Percentiles rank a stretch among this genome's conserved stretches.
phyloP scores from a whole-genome alignment of 2,329 filamentous ascomycete genomes.

The Claviceps sp. region DNA sequence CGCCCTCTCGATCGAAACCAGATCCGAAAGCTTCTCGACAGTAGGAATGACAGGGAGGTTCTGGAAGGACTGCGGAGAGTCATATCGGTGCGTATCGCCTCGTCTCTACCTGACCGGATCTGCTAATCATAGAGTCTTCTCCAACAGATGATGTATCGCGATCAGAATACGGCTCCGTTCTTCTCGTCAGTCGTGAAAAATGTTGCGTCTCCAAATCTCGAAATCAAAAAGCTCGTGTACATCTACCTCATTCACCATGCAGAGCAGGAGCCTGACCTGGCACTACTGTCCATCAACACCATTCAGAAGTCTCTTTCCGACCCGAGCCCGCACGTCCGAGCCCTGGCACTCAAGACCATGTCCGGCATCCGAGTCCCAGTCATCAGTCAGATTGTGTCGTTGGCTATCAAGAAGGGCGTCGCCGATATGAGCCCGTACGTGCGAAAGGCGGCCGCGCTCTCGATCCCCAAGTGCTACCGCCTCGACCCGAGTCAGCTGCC shows the following conservation, averaged over 20 bases:
- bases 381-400: constrained; percentile 91
- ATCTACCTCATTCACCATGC: constrained; percentile 96
- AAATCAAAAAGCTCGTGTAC: constrained; percentile 97
- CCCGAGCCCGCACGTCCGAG: constrained; percentile 76
- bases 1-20: constrained; percentile 63
- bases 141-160: constrained; percentile 80
- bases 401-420: constrained; percentile 88
- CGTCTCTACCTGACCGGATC: neutral
- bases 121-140: neutral
- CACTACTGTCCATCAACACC: constrained; percentile 92
- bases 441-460: constrained; percentile 79
- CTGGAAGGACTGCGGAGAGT: constrained; percentile 83
- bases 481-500: constrained; percentile 77
- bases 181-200: constrained; percentile 99
- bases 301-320: constrained; percentile 97
- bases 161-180: constrained; percentile 77
- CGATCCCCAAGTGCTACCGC: constrained; percentile 90
- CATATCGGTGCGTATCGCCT: constrained; percentile 53
- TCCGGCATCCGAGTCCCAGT: constrained; percentile 93
- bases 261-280: constrained; percentile 89
- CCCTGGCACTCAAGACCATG: constrained; percentile 91
- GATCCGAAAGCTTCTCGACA: constrained; percentile 90
- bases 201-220: constrained; percentile 81
- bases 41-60: constrained; percentile 82
- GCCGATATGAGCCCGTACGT: constrained; percentile 93